Base-by-base conservation (phyloP, 106 monocot species). In the Xerophyta viscosa region DNA sequence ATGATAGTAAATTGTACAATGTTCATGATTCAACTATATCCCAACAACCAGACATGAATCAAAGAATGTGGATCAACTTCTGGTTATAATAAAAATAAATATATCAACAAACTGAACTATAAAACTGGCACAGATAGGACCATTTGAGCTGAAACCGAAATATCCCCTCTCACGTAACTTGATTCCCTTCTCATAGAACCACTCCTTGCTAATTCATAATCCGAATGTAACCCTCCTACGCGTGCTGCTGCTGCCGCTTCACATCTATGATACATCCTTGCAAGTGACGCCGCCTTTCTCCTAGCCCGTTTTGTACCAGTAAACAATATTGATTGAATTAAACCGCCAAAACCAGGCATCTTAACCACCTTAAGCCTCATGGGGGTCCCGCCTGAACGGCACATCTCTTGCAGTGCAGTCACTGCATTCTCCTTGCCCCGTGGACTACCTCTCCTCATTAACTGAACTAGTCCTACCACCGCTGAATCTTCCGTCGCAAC, bases 341-440 rank as follows among this genome's bases (percentile, higher is more conserved):
- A 8, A 2, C 56, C 62, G 19, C 61, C 62, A 43, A 81, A 45
- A 9, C 55, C 57, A 1, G 82, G 72, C 26, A 51, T 56, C 49
- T 57, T 47, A 1, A 66, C 74, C 15, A 84, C 78, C 41, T 37
- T 60, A 25, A 57, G 52, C 3, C 59, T 64, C 54, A 83, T 20
- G 7, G 27, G 46, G 0, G 54, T 8, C 3, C 75, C 75, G 9
- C 79, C 64, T 10, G 51, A 44, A 15, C 83, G 52, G 47, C 79
- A 76, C 28, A 84, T 61, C 64, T 79, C 84, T 26, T 65, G 60
- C 51, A 84, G 36, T n/a, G 84, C 84, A 6, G 79, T 71, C 0
- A 75, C 71, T 3, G 84, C 74, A 37, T 84, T 79, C 63, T 79
- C 75, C 68, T 75, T 84, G 6, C 67, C 84, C 45, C 58, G 50